Evolutionary conservation across 495 filamentous ascomycete species (phyloP), one percentile per base, ranked within the genome.

Genomic region (Penicillium maclennaniae): DNA sequence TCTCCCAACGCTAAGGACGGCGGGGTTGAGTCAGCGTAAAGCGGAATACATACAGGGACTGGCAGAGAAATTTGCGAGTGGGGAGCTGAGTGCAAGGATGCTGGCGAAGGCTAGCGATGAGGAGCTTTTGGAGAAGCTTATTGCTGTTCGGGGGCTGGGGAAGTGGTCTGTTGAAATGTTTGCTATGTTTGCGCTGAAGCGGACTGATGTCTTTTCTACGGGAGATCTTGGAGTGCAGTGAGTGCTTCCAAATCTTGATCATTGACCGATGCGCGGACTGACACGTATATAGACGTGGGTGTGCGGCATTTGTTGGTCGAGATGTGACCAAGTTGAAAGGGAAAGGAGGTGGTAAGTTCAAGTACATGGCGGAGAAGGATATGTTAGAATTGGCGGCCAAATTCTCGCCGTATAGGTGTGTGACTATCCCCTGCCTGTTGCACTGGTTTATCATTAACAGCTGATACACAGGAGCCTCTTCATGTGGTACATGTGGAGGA

Each of bases 141-240:
- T 82, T n/a, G 87, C 88, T 17, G 91, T 98, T 28, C 76, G 92
- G 31, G 93, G 93, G 4, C 69, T 98, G 45, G 93, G 93, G 3
- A 77, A 72, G 54, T 97, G 95, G 93, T 90, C 85, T 47, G 93
- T 92, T 19, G 92, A 96, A 76, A 97, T 97, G 92, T 98, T 98
- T 73, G 87, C 91, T 54, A 87, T 87, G 64, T 97, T 97, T 69
- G 86, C 80, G 10, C 71, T 97, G 41, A 96, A 96, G 79, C 78
- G 95, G 21, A 85, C 88, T 78, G 92, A 97, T 76, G 86, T 98
- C 23, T 96, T 98, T 62, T 90, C 87, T 6, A 85, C 87, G 15
- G 95, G 93, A 0, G 93, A 98, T 76, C 69, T 98, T 63, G 93
- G 93, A 15, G 89, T 98, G 46, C 92, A 97, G 83, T 85, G 68